These are phyloP conservation scores for Dactylellina haptotyla DNA, from an alignment of 2,329 filamentous ascomycete genomes.

Conservation along the genomic window DNA sequence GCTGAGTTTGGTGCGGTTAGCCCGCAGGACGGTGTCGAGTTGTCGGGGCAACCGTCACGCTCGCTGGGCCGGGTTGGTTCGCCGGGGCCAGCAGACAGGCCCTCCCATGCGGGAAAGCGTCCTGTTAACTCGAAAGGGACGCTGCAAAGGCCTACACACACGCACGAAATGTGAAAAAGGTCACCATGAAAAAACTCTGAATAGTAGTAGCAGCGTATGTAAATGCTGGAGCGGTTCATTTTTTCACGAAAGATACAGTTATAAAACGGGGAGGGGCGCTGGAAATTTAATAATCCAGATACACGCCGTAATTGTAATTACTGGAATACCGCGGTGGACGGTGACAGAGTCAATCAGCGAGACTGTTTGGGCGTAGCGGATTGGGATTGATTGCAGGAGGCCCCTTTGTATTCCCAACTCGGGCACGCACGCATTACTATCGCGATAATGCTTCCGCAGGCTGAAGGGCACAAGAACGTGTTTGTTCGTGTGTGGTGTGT, in stretches of 20 bases:
- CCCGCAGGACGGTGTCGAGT: no score
- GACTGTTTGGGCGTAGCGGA: conserved; percentile 20
- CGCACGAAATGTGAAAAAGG: not conserved
- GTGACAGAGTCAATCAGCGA: conserved; percentile 16
- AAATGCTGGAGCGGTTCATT: not conserved
- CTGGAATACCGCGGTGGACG: not conserved
- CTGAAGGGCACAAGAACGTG: not conserved
- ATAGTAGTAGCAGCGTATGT: no score
- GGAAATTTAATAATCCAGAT: not conserved
- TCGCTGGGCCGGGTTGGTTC: not conserved
- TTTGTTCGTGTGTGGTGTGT: conserved; percentile 39
- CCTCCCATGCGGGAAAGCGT: not conserved
- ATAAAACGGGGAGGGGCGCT: not conserved
- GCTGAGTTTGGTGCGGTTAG: no score
- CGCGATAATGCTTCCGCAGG: conserved; percentile 11
- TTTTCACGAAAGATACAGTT: not conserved
- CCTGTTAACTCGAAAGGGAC: not conserved
- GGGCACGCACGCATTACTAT: conserved; percentile 26
- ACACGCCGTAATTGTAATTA: not conserved
- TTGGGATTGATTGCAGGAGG: not conserved
- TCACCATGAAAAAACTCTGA: not conserved
- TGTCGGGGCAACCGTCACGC: conserved; percentile 44
- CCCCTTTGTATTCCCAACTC: conserved; percentile 44
- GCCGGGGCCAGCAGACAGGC: not conserved
- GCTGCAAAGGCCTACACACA: not conserved